Evolutionary conservation across 2,329 filamentous ascomycete genomes (phyloP).

Genomic region (Blastomyces gilchristii): DNA sequence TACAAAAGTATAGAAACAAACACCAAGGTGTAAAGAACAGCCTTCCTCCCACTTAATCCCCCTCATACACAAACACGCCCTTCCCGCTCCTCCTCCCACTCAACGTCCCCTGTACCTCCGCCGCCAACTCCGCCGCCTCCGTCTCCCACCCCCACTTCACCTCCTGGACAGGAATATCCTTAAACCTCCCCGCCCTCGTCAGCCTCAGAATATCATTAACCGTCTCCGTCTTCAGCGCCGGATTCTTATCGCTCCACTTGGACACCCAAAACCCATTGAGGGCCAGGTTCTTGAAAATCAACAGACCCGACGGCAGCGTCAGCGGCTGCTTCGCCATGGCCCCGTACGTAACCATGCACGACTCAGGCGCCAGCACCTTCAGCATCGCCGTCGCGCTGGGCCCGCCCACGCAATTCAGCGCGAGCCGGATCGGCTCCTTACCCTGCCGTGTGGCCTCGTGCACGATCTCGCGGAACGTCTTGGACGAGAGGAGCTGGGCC

Average conservation of each 20-base stretch:
- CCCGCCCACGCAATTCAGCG: constrained; percentile 88
- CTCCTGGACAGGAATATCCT: constrained; percentile 71
- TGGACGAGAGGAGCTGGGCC: constrained; percentile 41
- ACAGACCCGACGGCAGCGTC: constrained; percentile 64
- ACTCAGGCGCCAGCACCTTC: constrained; percentile 57
- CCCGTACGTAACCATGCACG: constrained; percentile 82
- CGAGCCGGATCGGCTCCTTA: constrained; percentile 62
- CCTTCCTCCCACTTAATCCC: constrained; percentile 28
- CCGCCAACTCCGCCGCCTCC: constrained; percentile 54
- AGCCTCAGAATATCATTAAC: constrained; percentile 75
- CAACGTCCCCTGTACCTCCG: constrained; percentile 72
- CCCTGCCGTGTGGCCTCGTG: constrained; percentile 63
- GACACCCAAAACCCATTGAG: constrained; percentile 95
- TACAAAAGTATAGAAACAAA: not conserved
- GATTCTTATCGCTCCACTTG: constrained; percentile 69
- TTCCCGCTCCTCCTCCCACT: constrained; percentile 80
- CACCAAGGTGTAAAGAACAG: not conserved
- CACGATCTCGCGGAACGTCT: constrained; percentile 40
- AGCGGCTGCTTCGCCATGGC: constrained; percentile 89
- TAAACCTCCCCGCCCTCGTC: constrained; percentile 65
- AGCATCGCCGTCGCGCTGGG: constrained; percentile 70
- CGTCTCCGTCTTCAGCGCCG: constrained; percentile 62
- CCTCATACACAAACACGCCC: constrained; percentile 73
- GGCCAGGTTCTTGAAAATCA: constrained; percentile 87
- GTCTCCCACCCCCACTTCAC: constrained; percentile 78